phyloP scores from a whole-genome alignment of 805 yeast species.

The Jamesozyma rosinii region DNA sequence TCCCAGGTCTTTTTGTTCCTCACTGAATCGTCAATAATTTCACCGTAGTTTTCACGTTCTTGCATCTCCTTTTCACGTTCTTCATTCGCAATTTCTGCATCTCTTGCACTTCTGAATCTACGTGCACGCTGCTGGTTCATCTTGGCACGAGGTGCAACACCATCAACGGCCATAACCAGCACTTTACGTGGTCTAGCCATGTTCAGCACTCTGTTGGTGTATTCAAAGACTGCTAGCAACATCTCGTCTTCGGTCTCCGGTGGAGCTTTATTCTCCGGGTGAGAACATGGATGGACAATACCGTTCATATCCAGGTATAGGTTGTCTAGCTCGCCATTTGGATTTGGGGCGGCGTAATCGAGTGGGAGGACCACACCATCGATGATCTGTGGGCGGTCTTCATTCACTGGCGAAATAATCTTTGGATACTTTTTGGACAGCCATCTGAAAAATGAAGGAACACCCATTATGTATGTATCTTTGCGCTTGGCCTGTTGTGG shows the following conservation, averaged over 20 bases:
- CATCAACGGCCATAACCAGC: slow-evolving; percentile 92
- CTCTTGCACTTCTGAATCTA: slow-evolving; percentile 85
- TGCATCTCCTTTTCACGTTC: slow-evolving; percentile 45
- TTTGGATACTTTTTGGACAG: slow-evolving; percentile 86
- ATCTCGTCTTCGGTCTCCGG: slow-evolving; percentile 96
- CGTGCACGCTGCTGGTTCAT: slow-evolving; percentile 96
- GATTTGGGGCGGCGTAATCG: slow-evolving; percentile 66
- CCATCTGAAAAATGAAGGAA: slow-evolving; percentile 97
- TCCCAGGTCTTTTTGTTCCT: slow-evolving; percentile 81
- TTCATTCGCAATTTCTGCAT: slow-evolving; percentile 70
- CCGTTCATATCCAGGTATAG: slow-evolving; percentile 96
- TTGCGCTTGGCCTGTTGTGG: neutral
- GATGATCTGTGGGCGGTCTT: slow-evolving; percentile 50
- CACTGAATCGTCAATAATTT: slow-evolving; percentile 64
- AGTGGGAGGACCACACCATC: slow-evolving; percentile 59
- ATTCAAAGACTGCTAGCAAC: slow-evolving; percentile 86
- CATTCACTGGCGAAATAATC: slow-evolving; percentile 82
- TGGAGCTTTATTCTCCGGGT: slow-evolving; percentile 92
- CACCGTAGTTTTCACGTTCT: slow-evolving; percentile 37
- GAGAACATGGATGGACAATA: slow-evolving; percentile 98
- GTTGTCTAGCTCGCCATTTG: slow-evolving; percentile 93
- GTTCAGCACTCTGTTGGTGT: slow-evolving; percentile 81
- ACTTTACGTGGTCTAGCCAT: slow-evolving; percentile 95
- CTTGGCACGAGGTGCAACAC: slow-evolving; percentile 97
- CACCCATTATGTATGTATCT: slow-evolving; percentile 56